Percentiles rank a stretch among this genome's conserved stretches.
phyloP scores from a whole-genome alignment of 495 filamentous ascomycete genomes.

The Xylaria nigripes region DNA sequence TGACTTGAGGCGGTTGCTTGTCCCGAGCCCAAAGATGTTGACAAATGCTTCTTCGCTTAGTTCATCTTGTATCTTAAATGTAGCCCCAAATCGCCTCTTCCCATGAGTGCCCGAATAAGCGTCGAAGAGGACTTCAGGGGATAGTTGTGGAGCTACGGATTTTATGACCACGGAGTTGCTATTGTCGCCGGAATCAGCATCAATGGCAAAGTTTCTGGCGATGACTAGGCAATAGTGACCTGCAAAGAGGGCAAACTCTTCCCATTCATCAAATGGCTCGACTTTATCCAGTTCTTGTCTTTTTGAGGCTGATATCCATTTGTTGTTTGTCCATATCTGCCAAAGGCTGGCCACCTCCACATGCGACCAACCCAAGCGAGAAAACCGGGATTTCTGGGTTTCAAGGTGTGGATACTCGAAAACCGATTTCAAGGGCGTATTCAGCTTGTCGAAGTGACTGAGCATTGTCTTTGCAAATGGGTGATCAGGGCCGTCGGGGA shows the following conservation, averaged over 20 bases:
- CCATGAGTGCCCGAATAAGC: slow-evolving; percentile 27
- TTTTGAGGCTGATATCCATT: slow-evolving; percentile 49
- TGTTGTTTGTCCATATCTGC: slow-evolving; percentile 65
- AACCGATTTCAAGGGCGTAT: slow-evolving; percentile 66
- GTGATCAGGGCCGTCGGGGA: slow-evolving; percentile 66
- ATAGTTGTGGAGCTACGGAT: not conserved
- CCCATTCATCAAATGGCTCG: slow-evolving; percentile 93
- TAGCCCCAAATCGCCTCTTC: slow-evolving; percentile 36
- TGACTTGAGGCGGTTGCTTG: slow-evolving; percentile 49
- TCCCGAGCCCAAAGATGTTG: slow-evolving; percentile 54
- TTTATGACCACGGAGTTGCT: not conserved
- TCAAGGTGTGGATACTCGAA: slow-evolving; percentile 56
- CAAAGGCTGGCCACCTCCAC: slow-evolving; percentile 59
- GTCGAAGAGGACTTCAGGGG: slow-evolving; percentile 12
- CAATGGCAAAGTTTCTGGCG: slow-evolving; percentile 32
- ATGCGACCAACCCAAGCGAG: slow-evolving; percentile 52
- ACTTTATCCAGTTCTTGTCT: slow-evolving; percentile 51
- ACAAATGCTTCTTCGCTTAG: slow-evolving; percentile 20
- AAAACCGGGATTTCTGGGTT: slow-evolving; percentile 61
- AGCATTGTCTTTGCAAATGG: slow-evolving; percentile 88
- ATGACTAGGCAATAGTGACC: slow-evolving; percentile 79
- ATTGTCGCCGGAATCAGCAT: not conserved
- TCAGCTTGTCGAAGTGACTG: slow-evolving; percentile 70
- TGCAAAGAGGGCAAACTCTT: slow-evolving; percentile 82
- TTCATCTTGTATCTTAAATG: slow-evolving; percentile 17